Evolutionary conservation across 2,329 filamentous ascomycete species (phyloP), one percentile per base, ranked within the genome.

Genomic region (Diaporthe sp.): DNA sequence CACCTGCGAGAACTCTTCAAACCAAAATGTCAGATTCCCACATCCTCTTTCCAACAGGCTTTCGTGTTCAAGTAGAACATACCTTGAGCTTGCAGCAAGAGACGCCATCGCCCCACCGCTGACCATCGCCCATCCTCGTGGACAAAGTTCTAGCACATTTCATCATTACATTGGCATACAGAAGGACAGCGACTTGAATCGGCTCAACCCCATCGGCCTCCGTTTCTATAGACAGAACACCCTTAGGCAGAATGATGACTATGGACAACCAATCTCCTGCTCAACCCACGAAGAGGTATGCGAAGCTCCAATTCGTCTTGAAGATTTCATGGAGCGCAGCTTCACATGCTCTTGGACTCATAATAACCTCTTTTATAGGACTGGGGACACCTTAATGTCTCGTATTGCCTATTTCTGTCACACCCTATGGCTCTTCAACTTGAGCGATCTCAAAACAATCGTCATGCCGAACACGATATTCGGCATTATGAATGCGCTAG

Each of bases 391-490:
- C 7, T 46, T 46, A 17, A 8, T 3, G 17, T 46, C 44, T 46
- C 44, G 44, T 46, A 7, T 22, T 7, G 49, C 58, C 22, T 62
- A 62, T 62, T 34, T 37, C 25, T n/a, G 28, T 2, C 22, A 46
- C 13, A 71, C 68, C 3, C 42, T 71, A 19, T 74, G 74, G 74
- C 65, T 76, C 42, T 76, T 76, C 57, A 76, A 65, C 49, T 37
- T 67, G 37, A 74, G 65, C 25, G 74, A 76, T 39, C 59, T 76
- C 46, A 76, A 76, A 55, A 76, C 71, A n/a, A 74, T 76, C 9
- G 44, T 74, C 34, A 28, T 67, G 12, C 74, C 74, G 34, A 74
- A 46, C 13, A 69, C 61, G n/a, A 28, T 65, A 8, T 76, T 76
- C 22, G 74, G 44, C 58, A 55, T 76, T 6, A 53, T 25, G n/a